These are phyloP conservation scores for Pleurotus citrinopileatus DNA, from an alignment of 768 basidiomycete genomes.

Conservation along the genomic window DNA sequence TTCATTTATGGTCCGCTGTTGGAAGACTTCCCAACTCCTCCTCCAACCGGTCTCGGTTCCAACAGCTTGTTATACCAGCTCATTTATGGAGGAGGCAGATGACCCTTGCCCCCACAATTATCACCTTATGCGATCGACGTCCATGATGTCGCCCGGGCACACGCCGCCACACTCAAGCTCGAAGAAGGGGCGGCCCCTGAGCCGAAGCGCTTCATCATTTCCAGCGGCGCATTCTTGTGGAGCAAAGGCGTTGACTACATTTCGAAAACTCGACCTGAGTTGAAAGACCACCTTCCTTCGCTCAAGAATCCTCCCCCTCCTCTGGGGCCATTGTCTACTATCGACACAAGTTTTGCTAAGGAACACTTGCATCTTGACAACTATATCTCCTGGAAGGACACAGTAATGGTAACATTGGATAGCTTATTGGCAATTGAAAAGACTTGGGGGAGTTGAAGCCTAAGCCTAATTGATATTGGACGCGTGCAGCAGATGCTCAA, in stretches of 20 bases:
- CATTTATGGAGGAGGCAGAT: slow-evolving; percentile 21
- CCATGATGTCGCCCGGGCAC: slow-evolving; percentile 32
- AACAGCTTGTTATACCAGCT: slow-evolving; percentile 26
- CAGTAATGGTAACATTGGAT: slow-evolving; percentile 28
- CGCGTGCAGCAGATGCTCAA: too few relatives aligned
- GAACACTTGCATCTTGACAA: slow-evolving; percentile 28
- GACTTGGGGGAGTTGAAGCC: too few relatives aligned
- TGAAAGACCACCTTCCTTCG: slow-evolving; percentile 25
- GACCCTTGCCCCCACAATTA: slow-evolving; percentile 15
- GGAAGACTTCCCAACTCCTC: slow-evolving; percentile 26
- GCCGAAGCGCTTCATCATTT: slow-evolving; percentile 7
- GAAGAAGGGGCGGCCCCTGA: background rate
- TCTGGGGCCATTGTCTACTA: slow-evolving; percentile 18
- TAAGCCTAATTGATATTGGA: too few relatives aligned
- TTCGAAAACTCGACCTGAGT: slow-evolving; percentile 23
- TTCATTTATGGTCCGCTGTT: slow-evolving; percentile 37
- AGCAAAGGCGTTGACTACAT: slow-evolving; percentile 22
- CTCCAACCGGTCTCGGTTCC: slow-evolving; percentile 23
- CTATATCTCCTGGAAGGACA: slow-evolving; percentile 26
- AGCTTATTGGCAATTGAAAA: background rate
- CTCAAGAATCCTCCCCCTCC: slow-evolving; percentile 14
- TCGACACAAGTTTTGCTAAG: slow-evolving; percentile 27
- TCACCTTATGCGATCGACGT: slow-evolving; percentile 33
- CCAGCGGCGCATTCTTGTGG: slow-evolving; percentile 23
- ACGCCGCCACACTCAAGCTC: slow-evolving; percentile 25